Evolutionary conservation across 768 basidiomycete species (phyloP).

Genomic region (Amanita thiersii): DNA sequence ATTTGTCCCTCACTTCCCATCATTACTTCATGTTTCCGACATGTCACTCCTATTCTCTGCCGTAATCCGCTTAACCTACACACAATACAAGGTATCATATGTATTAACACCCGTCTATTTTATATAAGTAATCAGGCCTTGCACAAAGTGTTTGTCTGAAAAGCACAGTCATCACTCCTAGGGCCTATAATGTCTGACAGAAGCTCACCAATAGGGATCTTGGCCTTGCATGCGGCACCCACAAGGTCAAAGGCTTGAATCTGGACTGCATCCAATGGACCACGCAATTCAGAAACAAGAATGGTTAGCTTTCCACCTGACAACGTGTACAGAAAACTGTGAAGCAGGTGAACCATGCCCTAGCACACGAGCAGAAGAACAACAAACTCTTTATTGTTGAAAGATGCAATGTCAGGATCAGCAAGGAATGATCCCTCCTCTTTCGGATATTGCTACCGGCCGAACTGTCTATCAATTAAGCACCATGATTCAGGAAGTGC

Average conservation of each 20-base stretch:
- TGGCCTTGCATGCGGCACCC: slow-evolving; percentile 22
- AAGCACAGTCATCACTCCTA: background rate
- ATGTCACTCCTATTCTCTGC: too few species aligned
- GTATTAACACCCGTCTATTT: background rate
- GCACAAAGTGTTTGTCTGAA: background rate
- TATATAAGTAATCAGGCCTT: background rate
- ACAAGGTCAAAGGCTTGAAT: slow-evolving; percentile 21
- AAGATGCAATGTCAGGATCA: slow-evolving; percentile 30
- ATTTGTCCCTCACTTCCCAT: too few species aligned
- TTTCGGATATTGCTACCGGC: slow-evolving; percentile 17
- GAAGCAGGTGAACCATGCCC: background rate
- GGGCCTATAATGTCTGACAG: too few species aligned
- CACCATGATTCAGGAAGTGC: background rate
- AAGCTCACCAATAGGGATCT: slow-evolving; percentile 25
- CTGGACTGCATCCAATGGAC: slow-evolving; percentile 17
- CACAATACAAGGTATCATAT: slow-evolving; percentile 15
- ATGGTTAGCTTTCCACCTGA: slow-evolving; percentile 19
- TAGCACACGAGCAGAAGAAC: background rate
- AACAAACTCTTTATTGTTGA: slow-evolving; percentile 29
- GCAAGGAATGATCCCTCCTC: slow-evolving; percentile 28
- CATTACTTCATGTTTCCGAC: too few species aligned
- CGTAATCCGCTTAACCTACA: slow-evolving; percentile 12
- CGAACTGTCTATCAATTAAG: background rate
- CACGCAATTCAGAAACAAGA: slow-evolving; percentile 18
- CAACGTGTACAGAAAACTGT: slow-evolving; percentile 22